Conservation (phyloP, 805 yeast genomes). For the Saccharomycopsis sp. region DNA sequence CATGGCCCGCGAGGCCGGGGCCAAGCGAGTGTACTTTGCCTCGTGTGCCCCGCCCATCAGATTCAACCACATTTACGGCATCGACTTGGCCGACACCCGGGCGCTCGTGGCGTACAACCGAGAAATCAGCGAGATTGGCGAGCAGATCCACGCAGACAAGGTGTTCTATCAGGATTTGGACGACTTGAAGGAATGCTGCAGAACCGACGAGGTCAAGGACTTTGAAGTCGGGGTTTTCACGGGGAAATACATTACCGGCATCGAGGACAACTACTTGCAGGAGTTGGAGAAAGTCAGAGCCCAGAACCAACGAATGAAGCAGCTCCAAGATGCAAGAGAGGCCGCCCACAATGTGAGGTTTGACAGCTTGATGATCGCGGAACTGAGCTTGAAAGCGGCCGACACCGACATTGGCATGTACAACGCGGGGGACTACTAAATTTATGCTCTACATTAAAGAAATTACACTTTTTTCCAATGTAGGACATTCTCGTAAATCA, state of each 20-base stretch:
- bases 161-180: constrained; percentile 82
- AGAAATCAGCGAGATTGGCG: constrained; percentile 64
- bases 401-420: constrained; percentile 47
- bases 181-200: constrained; percentile 76
- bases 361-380: constrained; percentile 1
- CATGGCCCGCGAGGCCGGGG: constrained; percentile 99
- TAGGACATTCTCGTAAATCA: not conserved
- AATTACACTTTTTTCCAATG: not conserved
- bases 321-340: constrained; percentile 25
- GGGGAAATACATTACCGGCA: constrained; percentile 91
- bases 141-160: constrained; percentile 78
- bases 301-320: constrained; percentile 46
- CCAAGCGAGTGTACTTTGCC: constrained; percentile 88
- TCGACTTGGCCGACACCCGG: constrained; percentile 90
- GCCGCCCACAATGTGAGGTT: constrained; percentile 37
- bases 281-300: constrained; percentile 81
- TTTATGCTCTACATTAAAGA: not conserved
- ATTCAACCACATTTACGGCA: constrained; percentile 92
- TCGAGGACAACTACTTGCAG: constrained; percentile 69
- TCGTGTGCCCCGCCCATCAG: constrained; percentile 98
- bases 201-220: constrained; percentile 34
- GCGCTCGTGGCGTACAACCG: constrained; percentile 85
- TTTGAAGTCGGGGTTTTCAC: constrained; percentile 97
- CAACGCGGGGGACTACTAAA: constrained; percentile 45
- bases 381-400: constrained; percentile 11